Conservation (phyloP, 2,329 filamentous ascomycete species). For the Ascochyta lentis region DNA sequence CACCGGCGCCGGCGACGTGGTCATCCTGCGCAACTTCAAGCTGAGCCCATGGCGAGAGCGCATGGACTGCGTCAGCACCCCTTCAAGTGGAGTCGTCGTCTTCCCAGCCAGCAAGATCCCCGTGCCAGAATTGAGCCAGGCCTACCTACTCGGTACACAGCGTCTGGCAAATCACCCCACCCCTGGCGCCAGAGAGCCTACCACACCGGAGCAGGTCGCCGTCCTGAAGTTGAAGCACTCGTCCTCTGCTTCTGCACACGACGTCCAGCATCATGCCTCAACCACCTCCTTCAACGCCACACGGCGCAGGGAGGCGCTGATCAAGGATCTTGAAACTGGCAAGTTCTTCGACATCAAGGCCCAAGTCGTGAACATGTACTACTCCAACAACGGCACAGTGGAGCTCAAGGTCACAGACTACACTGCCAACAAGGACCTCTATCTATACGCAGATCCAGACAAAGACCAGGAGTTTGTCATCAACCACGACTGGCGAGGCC, state of each 20-base stretch:
- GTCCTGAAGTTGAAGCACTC: slow-evolving; percentile 34
- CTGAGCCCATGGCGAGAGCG: slow-evolving; percentile 24
- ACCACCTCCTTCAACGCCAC: slow-evolving; percentile 8
- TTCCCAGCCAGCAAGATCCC: slow-evolving; percentile 30
- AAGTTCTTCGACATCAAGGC: slow-evolving; percentile 74
- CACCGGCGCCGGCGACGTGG: slow-evolving; percentile 64
- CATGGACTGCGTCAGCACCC: slow-evolving; percentile 20
- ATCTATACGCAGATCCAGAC: slow-evolving; percentile 56
- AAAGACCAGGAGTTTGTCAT: slow-evolving; percentile 29
- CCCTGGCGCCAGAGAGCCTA: slow-evolving; percentile 12
- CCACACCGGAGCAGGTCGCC: slow-evolving; percentile 31
- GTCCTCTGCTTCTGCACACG: slow-evolving; percentile 20
- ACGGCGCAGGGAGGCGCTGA: slow-evolving; percentile 54
- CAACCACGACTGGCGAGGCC: slow-evolving; percentile 70
- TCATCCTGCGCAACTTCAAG: slow-evolving; percentile 61
- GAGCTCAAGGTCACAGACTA: slow-evolving; percentile 38
- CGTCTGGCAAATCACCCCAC: slow-evolving; percentile 17
- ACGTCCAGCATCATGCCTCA: slow-evolving; percentile 26
- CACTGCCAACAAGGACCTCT: slow-evolving; percentile 65
- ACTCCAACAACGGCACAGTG: slow-evolving; percentile 44
- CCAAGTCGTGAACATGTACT: slow-evolving; percentile 69
- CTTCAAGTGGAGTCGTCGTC: slow-evolving; percentile 16
- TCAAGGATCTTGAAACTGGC: slow-evolving; percentile 66
- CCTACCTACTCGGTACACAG: slow-evolving; percentile 27
- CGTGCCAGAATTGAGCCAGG: slow-evolving; percentile 24